phyloP scores from a whole-genome alignment of 805 yeast genomes.

The Teunomyces atbi region DNA sequence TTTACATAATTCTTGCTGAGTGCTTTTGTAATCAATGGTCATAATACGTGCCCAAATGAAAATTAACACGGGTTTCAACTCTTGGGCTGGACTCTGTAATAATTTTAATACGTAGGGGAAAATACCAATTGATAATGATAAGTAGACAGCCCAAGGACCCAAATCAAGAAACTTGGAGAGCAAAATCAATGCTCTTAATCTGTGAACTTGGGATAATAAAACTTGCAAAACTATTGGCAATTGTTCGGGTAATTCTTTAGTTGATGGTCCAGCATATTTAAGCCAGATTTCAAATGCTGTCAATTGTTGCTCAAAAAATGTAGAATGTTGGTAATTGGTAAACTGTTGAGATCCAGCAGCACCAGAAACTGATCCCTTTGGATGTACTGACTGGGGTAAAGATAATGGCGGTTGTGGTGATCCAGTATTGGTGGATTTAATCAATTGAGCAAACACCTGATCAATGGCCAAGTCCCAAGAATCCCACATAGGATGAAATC shows the following conservation, averaged over 20 bases:
- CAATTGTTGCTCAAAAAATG: slow-evolving; percentile 92
- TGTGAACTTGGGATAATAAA: slow-evolving; percentile 86
- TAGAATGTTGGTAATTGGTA: slow-evolving; percentile 76
- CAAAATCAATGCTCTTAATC: slow-evolving; percentile 82
- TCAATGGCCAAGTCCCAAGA: slow-evolving; percentile 98
- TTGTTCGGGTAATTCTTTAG: slow-evolving; percentile 90
- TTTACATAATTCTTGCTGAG: slow-evolving; percentile 88
- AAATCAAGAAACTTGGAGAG: slow-evolving; percentile 84
- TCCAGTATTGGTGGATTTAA: slow-evolving; percentile 35
- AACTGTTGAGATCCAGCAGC: slow-evolving; percentile 16
- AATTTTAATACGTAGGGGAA: slow-evolving; percentile 91
- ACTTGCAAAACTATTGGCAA: slow-evolving; percentile 93
- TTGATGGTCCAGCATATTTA: slow-evolving; percentile 76
- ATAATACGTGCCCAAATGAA: slow-evolving; percentile 97
- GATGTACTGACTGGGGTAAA: not conserved
- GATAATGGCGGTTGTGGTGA: slow-evolving; percentile 2
- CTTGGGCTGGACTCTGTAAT: slow-evolving; percentile 92
- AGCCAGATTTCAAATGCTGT: slow-evolving; percentile 98
- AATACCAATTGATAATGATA: slow-evolving; percentile 90
- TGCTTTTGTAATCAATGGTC: slow-evolving; percentile 88
- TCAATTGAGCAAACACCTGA: slow-evolving; percentile 77
- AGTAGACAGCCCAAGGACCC: slow-evolving; percentile 97
- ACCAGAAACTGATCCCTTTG: not conserved
- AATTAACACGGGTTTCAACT: slow-evolving; percentile 87
- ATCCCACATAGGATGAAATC: slow-evolving; percentile 92